Conservation (phyloP, 2,329 filamentous ascomycete genomes). For the Pestalotiopsis sp. region DNA sequence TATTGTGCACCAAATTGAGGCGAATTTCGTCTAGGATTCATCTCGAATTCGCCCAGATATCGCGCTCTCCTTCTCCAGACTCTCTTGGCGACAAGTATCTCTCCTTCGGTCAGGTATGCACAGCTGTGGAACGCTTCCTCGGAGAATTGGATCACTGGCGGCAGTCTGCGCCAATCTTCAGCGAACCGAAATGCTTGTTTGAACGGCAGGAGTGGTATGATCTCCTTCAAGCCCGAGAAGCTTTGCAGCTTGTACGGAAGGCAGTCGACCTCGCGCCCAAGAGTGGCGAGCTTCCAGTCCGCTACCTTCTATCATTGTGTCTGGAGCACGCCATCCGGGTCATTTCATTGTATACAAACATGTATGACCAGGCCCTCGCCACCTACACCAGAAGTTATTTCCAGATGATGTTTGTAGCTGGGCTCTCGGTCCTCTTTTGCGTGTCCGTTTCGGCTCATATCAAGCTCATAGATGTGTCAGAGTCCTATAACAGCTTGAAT, state of each 20-base stretch:
- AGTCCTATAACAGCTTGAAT: slow-evolving; percentile 14
- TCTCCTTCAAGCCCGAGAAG: slow-evolving; percentile 42
- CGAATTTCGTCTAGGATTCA: slow-evolving; percentile 43
- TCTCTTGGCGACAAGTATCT: slow-evolving; percentile 11
- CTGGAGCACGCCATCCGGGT: slow-evolving; percentile 37
- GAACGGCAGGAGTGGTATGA: slow-evolving; percentile 48
- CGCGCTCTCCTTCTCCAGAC: slow-evolving; percentile 8
- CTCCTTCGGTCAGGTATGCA: slow-evolving; percentile 25
- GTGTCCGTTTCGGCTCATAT: slow-evolving; percentile 18
- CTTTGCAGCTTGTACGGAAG: slow-evolving; percentile 40
- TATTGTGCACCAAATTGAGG: slow-evolving; percentile 39
- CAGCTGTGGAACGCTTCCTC: slow-evolving; percentile 31
- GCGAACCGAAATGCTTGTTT: slow-evolving; percentile 40
- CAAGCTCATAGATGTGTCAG: neutral
- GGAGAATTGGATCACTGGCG: slow-evolving; percentile 40
- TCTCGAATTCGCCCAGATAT: slow-evolving; percentile 25
- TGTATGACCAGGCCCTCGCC: slow-evolving; percentile 38
- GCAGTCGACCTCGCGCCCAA: slow-evolving; percentile 43
- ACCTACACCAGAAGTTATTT: slow-evolving; percentile 51
- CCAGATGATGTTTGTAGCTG: slow-evolving; percentile 48
- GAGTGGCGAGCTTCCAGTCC: slow-evolving; percentile 33
- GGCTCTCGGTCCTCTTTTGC: slow-evolving; percentile 39
- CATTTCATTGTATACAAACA: slow-evolving; percentile 39
- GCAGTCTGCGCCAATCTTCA: slow-evolving; percentile 32
- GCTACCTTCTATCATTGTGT: slow-evolving; percentile 34